Evolutionary conservation across 495 filamentous ascomycete species (phyloP).

Genomic region (Elasticomyces elasticus): DNA sequence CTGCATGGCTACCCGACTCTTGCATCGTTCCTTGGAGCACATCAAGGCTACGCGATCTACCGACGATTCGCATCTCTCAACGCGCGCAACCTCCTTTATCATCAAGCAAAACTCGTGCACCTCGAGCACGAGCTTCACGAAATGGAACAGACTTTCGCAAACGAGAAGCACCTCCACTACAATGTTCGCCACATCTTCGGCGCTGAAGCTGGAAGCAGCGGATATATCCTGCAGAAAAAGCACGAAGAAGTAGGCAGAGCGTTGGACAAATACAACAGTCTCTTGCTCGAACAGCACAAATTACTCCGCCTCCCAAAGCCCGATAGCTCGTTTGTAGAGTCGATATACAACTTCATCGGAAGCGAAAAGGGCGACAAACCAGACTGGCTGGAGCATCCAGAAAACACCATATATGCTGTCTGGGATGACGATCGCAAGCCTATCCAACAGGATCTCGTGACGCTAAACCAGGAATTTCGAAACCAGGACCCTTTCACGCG

Average conservation of each 20-base stretch:
- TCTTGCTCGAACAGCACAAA: conserved; percentile 10
- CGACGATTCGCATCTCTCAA: conserved; percentile 30
- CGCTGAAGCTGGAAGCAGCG: conserved; percentile 3
- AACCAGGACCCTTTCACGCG: conserved; percentile 18
- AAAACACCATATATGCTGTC: conserved; percentile 16
- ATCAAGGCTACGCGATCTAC: conserved; percentile 20
- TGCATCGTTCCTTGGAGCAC: conserved; percentile 1
- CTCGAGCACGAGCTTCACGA: conserved; percentile 25
- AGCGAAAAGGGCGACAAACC: not conserved
- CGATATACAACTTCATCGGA: conserved; percentile 15
- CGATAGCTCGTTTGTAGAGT: conserved; percentile 14
- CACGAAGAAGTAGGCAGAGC: conserved; percentile 23
- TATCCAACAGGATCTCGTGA: conserved; percentile 12
- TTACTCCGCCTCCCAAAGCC: conserved; percentile 18
- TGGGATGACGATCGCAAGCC: conserved; percentile 6
- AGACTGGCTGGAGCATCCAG: conserved; percentile 20
- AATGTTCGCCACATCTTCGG: conserved; percentile 11
- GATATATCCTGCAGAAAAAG: conserved; percentile 23
- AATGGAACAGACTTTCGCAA: conserved; percentile 5
- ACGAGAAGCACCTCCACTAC: conserved; percentile 10
- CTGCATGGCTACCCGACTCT: conserved; percentile 11
- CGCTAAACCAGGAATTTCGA: conserved; percentile 10
- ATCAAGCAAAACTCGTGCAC: conserved; percentile 29
- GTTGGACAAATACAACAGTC: conserved; percentile 22
- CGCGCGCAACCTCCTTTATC: conserved; percentile 30